Evolutionary conservation across 2,329 filamentous ascomycete species (phyloP).

Genomic region (Domatiomyces catenatus): DNA sequence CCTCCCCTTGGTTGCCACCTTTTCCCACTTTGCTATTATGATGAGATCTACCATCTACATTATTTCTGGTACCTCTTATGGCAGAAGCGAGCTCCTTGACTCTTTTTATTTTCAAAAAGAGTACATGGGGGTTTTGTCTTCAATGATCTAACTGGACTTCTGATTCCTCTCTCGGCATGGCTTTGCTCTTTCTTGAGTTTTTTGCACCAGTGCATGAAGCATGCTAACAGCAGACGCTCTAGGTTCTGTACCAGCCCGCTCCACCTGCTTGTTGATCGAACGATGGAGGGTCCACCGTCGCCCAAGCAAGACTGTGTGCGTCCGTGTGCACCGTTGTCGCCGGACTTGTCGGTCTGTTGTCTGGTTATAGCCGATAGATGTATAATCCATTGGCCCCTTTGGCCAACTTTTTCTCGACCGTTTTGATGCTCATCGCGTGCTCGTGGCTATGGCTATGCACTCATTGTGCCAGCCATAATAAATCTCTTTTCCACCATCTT

Average conservation of each 20-base stretch:
- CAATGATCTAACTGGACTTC: conserved; percentile 81
- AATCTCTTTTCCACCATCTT: not conserved
- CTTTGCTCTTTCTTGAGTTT: not conserved
- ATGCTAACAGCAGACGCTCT: not conserved
- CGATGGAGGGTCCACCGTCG: not conserved
- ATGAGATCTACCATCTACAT: conserved; percentile 49
- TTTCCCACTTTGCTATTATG: conserved; percentile 33
- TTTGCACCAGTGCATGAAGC: not conserved
- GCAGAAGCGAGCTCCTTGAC: conserved; percentile 44
- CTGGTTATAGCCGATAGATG: not conserved
- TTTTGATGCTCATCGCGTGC: not conserved
- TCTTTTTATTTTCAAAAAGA: conserved; percentile 5
- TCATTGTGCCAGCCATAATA: conserved; percentile 1
- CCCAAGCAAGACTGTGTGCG: not conserved
- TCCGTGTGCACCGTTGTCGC: not conserved
- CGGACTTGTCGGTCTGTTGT: not conserved
- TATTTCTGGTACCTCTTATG: conserved; percentile 98
- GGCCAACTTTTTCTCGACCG: not conserved
- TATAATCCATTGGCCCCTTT: not conserved
- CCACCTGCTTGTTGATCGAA: not conserved
- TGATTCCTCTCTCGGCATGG: conserved; percentile 33
- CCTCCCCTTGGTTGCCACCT: conserved; percentile 5
- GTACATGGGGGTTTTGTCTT: conserved; percentile 32
- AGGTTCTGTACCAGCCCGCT: not conserved
- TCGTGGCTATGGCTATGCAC: not conserved